Evolutionary conservation across 116 monocot species (phyloP).

Genomic region (Dioscorea cayenensis): DNA sequence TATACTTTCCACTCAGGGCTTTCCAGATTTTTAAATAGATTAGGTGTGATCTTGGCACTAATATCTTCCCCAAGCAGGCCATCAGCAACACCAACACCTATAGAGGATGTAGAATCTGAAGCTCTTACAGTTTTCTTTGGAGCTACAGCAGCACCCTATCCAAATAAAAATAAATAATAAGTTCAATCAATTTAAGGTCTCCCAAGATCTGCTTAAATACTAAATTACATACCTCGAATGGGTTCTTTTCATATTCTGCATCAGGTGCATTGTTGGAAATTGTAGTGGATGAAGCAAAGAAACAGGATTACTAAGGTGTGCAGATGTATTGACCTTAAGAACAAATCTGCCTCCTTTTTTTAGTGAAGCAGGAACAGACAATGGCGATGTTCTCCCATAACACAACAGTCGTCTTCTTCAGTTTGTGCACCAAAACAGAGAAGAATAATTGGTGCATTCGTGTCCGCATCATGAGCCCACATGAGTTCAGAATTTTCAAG

Average conservation of each 20-base stretch:
- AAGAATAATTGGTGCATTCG: too few species aligned
- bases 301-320: too few species aligned
- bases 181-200: neutral
- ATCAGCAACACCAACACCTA: slow-evolving; percentile 52
- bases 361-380: too few species aligned
- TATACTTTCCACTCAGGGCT: slow-evolving; percentile 97
- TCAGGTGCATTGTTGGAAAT: too few species aligned
- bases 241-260: slow-evolving; percentile 91
- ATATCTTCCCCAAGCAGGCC: slow-evolving; percentile 96
- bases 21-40: slow-evolving; percentile 69
- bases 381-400: too few species aligned
- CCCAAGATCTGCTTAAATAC: neutral
- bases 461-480: too few species aligned
- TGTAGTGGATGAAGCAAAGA: too few species aligned
- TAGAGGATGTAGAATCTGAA: slow-evolving; percentile 44
- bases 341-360: too few species aligned
- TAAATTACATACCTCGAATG: slow-evolving; percentile 69
- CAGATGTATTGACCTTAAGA: too few species aligned
- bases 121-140: slow-evolving; percentile 86
- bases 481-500: too few species aligned
- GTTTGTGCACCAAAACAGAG: too few species aligned
- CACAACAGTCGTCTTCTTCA: too few species aligned
- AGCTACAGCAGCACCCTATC: slow-evolving; percentile 75
- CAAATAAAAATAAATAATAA: slow-evolving; percentile 9
- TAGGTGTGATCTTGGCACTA: slow-evolving; percentile 87